Conservation (phyloP, 129 eudicot species). For the Heracleum sosnowskyi region DNA sequence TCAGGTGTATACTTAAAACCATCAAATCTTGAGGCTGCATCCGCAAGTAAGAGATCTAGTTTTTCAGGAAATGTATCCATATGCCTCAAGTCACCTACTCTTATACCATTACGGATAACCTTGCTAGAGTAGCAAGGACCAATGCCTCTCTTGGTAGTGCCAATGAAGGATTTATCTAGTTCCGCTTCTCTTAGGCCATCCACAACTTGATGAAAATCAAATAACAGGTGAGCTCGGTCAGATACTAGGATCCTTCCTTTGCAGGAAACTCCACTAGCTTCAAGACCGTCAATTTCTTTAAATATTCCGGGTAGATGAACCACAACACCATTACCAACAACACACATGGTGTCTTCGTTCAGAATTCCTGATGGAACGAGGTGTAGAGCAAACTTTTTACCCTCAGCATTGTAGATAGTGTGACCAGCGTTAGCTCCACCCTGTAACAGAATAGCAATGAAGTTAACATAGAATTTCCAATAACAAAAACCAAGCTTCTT, state of each 20-base stretch:
- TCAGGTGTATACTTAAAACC: constrained; percentile 61
- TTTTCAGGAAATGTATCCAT: constrained; percentile 90
- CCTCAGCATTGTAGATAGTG: constrained; percentile 92
- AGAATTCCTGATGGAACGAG: constrained; percentile 98
- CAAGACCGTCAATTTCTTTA: constrained; percentile 84
- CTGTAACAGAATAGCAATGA: constrained; percentile 22
- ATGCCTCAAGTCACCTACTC: constrained; percentile 91
- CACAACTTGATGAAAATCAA: constrained; percentile 84
- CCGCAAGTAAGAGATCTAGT: constrained; percentile 73
- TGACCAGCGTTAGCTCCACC: constrained; percentile 99
- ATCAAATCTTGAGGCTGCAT: constrained; percentile 85
- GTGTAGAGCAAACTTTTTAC: constrained; percentile 96
- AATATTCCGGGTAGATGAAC: constrained; percentile 89
- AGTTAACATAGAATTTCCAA: neutral
- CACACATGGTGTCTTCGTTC: constrained; percentile 77
- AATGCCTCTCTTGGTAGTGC: constrained; percentile 96
- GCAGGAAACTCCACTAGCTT: constrained; percentile 79
- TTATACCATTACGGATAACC: constrained; percentile 73
- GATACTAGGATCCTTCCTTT: constrained; percentile 82
- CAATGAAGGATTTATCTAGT: constrained; percentile 83
- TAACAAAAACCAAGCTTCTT: neutral
- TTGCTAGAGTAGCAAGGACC: constrained; percentile 96
- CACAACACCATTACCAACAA: constrained; percentile 93
- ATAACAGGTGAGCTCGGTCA: constrained; percentile 86
- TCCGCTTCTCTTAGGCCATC: constrained; percentile 96